These are phyloP conservation scores for Penicillium corylophilum DNA, from an alignment of 2,329 filamentous ascomycete genomes.

Conservation along the genomic window DNA sequence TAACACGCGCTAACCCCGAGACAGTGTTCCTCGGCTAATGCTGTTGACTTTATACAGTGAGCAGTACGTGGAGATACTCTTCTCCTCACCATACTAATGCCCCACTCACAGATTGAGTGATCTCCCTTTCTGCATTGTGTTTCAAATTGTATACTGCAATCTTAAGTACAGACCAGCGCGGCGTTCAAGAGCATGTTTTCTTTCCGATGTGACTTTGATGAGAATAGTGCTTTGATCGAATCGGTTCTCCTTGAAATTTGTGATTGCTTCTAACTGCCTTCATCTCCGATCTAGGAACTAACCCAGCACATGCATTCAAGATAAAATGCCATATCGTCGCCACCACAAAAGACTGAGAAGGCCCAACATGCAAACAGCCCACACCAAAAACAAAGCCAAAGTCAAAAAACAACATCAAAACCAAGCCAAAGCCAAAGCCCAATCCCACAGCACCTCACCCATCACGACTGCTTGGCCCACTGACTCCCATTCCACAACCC, in stretches of 20 bases:
- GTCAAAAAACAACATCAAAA: background rate
- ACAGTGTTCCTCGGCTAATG: conserved; percentile 18
- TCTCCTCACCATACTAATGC: conserved; percentile 2
- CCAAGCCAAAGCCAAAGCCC: background rate
- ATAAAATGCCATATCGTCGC: background rate
- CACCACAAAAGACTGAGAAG: background rate
- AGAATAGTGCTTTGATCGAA: conserved; percentile 11
- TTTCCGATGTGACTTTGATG: conserved; percentile 4
- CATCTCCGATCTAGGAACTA: conserved; percentile 11
- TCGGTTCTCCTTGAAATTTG: background rate
- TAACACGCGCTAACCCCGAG: background rate
- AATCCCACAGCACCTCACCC: background rate
- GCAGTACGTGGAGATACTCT: background rate
- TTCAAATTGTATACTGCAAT: conserved; percentile 8
- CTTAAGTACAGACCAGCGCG: conserved; percentile 6
- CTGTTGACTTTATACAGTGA: background rate
- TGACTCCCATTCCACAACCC: conserved; percentile 53
- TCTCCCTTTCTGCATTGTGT: background rate
- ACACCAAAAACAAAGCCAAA: background rate
- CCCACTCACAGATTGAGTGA: conserved; percentile 6
- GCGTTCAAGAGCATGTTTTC: conserved; percentile 2
- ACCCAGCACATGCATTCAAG: conserved; percentile 3
- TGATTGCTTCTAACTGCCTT: conserved; percentile 3
- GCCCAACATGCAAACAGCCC: background rate
- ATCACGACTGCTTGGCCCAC: conserved; percentile 47